Percentiles rank a stretch among this genome's conserved stretches.
These are phyloP conservation scores for Chlorella sp. DNA, from an alignment of 139 green algal genomes.

Conservation along the genomic window DNA sequence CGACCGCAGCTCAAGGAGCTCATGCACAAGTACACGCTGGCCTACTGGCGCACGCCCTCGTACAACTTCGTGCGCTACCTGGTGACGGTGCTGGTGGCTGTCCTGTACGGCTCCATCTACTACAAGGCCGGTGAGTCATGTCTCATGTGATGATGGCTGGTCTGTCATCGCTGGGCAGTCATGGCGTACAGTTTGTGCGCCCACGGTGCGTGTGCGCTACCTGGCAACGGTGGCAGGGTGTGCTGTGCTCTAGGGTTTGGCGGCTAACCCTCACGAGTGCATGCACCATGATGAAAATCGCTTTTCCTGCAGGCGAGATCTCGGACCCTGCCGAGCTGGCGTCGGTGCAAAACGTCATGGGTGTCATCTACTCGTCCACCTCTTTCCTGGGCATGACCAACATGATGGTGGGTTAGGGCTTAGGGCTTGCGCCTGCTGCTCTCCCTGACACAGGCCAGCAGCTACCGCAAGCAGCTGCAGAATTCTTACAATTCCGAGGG, in stretches of 20 bases:
- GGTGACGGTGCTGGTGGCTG: conserved; percentile 5
- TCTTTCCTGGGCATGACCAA: conserved; percentile 23
- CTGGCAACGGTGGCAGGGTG: too few species aligned
- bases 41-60: conserved; percentile 34
- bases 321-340: neutral
- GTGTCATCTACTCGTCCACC: conserved; percentile 47
- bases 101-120: conserved; percentile 17
- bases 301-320: neutral
- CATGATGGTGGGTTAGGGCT: conserved; percentile 13
- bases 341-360: conserved; percentile 52
- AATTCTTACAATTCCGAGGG: too few species aligned
- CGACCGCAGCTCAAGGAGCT: conserved; percentile 17
- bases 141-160: too few species aligned
- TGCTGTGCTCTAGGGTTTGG: too few species aligned
- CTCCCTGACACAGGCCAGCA: too few species aligned
- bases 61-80: conserved; percentile 22
- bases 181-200: too few species aligned
- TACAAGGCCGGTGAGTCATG: conserved; percentile 10
- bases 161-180: too few species aligned
- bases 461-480: too few species aligned
- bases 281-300: too few species aligned
- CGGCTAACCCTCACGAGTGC: too few species aligned
- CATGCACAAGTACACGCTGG: conserved; percentile 29
- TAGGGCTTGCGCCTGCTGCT: too few species aligned
- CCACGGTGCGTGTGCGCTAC: too few species aligned